These are phyloP conservation scores for Mucor piriformis DNA, from an alignment of 371 early-diverging fungal species.

Conservation along the genomic window DNA sequence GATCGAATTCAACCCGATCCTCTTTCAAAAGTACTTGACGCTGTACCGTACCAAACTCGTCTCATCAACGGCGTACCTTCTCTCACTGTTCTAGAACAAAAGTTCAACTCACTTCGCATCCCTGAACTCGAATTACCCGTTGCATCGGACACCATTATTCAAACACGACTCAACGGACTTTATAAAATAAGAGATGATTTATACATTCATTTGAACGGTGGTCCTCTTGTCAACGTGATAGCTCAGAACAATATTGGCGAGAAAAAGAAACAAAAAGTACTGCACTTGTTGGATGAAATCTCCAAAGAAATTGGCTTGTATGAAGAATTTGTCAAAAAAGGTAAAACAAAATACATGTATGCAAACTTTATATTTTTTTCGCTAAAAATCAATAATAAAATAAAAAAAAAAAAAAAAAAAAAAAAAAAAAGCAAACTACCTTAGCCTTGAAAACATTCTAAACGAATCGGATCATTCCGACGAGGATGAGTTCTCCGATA, in stretches of 20 bases:
- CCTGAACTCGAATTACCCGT: slow-evolving; percentile 70
- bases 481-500: slow-evolving; percentile 29
- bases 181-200: slow-evolving; percentile 62
- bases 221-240: slow-evolving; percentile 41
- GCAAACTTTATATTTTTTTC: not conserved
- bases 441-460: slow-evolving; percentile 57
- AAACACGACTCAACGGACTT: slow-evolving; percentile 64
- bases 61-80: slow-evolving; percentile 61
- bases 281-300: slow-evolving; percentile 63
- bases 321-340: slow-evolving; percentile 77
- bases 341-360: slow-evolving; percentile 38
- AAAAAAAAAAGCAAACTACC: slow-evolving; percentile 41
- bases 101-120: slow-evolving; percentile 61
- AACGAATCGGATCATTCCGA: slow-evolving; percentile 54
- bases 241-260: slow-evolving; percentile 39
- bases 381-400: not conserved
- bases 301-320: slow-evolving; percentile 70
- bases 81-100: slow-evolving; percentile 59
- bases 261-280: slow-evolving; percentile 51
- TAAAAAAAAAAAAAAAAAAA: not conserved
- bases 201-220: slow-evolving; percentile 62
- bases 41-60: slow-evolving; percentile 49
- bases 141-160: slow-evolving; percentile 63
- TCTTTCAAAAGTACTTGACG: slow-evolving; percentile 42
- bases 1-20: slow-evolving; percentile 37